Base-by-base conservation (phyloP, 2,329 filamentous ascomycete species). In the Incumbomyces delicatus region DNA sequence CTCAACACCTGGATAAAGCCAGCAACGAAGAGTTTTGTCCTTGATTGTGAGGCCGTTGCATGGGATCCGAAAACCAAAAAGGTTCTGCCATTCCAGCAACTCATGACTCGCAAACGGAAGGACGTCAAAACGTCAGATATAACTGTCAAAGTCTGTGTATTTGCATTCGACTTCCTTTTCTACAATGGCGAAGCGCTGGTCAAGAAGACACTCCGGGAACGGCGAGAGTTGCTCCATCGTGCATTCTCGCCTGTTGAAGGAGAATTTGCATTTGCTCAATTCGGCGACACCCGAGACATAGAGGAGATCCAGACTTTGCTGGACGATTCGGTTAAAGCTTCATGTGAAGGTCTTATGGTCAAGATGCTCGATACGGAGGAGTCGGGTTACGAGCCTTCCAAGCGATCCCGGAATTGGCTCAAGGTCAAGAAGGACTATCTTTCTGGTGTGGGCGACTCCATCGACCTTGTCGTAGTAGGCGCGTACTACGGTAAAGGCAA, bases 351-450 rank as follows among this genome's bases (percentile, higher is more conserved):
- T 10, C 73, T 98, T 44, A 98, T 98, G 92, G 92, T 98, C 12
- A 98, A 98, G 72, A 98, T 98, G 92, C 70, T 98, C 49, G 90
- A 96, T 63, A 92, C 90, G 1, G 72, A 78, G 6, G 90, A 95
- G 66, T 94, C 87, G 57, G 87, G 86, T 58, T 98, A 98, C 62
- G 90, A 96, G 67, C 92, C 92, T 16, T 94, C 87, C 60, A 95
- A 94, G 64, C 83, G 92, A 54, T 94, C 87, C 66, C 85, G 92
- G 50, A 98, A 98, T 62, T 98, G 92, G 92, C 83, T 98, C 54
- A 98, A 98, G 75, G 85, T 96, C 67, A 98, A 98, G 67, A 98
- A 98, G 62, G 92, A 98, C 62, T 98, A 98, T 63, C 85, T 98
- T 47, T 76, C 85, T 5, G 90, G 90, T 44, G 81, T 95, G 2